phyloP scores from a whole-genome alignment of 2,329 filamentous ascomycete species.

The Hypocreales sp. region DNA sequence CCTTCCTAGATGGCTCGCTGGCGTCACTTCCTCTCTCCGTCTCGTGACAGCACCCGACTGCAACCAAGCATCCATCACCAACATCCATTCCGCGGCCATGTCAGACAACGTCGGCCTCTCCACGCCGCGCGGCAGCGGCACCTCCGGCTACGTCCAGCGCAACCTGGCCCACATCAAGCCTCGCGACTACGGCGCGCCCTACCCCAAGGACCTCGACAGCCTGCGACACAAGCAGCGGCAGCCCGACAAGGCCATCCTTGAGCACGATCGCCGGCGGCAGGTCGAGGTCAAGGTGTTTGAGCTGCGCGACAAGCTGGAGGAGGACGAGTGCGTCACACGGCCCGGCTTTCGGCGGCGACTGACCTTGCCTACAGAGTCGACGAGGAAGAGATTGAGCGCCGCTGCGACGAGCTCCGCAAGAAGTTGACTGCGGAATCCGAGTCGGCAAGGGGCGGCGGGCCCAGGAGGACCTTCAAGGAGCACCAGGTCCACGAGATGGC shows the following conservation, averaged over 20 bases:
- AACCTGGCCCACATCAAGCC: constrained; percentile 81
- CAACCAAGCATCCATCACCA: too few relatives aligned
- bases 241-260: constrained; percentile 82
- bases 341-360: neutral
- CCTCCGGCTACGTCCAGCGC: constrained; percentile 93
- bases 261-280: constrained; percentile 82
- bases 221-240: constrained; percentile 65
- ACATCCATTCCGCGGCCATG: constrained; percentile 35
- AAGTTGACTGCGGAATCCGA: constrained; percentile 24
- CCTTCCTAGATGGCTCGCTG: constrained; percentile 4
- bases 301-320: constrained; percentile 78
- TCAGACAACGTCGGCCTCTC: constrained; percentile 93
- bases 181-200: constrained; percentile 66
- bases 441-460: constrained; percentile 15
- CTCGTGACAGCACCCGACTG: too few relatives aligned
- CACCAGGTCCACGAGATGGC: constrained; percentile 96
- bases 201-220: constrained; percentile 52
- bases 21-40: too few relatives aligned
- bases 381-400: constrained; percentile 79
- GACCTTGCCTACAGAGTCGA: constrained; percentile 38
- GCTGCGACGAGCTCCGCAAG: constrained; percentile 24
- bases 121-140: constrained; percentile 87
- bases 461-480: constrained; percentile 53
- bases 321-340: constrained; percentile 48
- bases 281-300: constrained; percentile 92